Conservation (phyloP, 495 filamentous ascomycete species). For the Daldinia loculata region DNA sequence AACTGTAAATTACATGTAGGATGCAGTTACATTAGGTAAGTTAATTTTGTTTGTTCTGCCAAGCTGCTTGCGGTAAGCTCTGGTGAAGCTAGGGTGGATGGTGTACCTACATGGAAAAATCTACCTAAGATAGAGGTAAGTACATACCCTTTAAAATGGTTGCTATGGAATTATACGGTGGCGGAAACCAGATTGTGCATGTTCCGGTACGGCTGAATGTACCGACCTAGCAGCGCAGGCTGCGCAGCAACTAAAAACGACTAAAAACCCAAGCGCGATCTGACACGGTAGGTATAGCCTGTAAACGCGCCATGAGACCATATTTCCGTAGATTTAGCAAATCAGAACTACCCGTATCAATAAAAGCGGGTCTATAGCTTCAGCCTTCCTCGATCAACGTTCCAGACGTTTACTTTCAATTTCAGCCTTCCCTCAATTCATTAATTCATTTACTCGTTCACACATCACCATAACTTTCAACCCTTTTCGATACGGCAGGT, state of each 20-base stretch:
- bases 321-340: conserved; percentile 1
- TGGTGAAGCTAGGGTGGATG: conserved; percentile 7
- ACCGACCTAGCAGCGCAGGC: not conserved
- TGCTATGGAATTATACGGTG: conserved; percentile 6
- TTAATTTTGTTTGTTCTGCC: conserved; percentile 18
- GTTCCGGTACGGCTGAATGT: conserved; percentile 8
- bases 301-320: conserved; percentile 20
- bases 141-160: not conserved
- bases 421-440: conserved; percentile 10
- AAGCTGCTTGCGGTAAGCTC: conserved; percentile 25
- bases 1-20: not conserved
- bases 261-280: conserved; percentile 28
- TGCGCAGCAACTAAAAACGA: not conserved
- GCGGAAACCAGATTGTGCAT: conserved; percentile 9
- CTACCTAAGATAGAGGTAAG: not conserved
- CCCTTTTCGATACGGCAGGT: not conserved
- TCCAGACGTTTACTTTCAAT: not conserved
- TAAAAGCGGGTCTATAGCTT: conserved; percentile 22
- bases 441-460: not conserved
- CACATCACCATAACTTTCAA: not conserved
- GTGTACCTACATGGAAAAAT: conserved; percentile 4
- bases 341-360: conserved; percentile 2
- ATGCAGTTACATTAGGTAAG: not conserved
- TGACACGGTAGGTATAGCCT: conserved; percentile 8
- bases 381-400: conserved; percentile 35